phyloP scores from a whole-genome alignment of 139 green algal genomes.

The Pleodorina starrii region DNA sequence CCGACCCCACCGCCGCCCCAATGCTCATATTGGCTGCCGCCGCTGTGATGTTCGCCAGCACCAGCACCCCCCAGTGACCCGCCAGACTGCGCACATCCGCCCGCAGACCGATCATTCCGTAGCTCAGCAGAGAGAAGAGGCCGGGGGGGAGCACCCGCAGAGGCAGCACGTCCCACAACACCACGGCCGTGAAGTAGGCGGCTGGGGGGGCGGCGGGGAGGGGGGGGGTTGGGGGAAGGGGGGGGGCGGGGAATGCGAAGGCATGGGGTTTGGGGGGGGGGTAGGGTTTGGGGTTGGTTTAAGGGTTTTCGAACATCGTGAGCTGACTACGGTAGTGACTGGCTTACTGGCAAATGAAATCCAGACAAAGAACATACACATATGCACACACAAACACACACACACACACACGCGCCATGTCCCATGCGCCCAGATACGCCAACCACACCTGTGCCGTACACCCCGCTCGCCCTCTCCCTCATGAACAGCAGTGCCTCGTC shows the following conservation, averaged over 20 bases:
- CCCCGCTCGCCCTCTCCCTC: slow-evolving; percentile 75
- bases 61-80: slow-evolving; percentile 62
- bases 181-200: slow-evolving; percentile 76
- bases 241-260: background rate
- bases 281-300: too few relatives aligned
- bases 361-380: too few relatives aligned
- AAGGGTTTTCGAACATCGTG: too few relatives aligned
- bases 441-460: slow-evolving; percentile 66
- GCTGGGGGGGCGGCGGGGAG: background rate
- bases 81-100: slow-evolving; percentile 33
- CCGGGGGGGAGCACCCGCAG: slow-evolving; percentile 77
- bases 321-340: too few relatives aligned
- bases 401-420: too few relatives aligned
- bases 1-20: slow-evolving; percentile 69
- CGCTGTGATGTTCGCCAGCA: slow-evolving; percentile 74
- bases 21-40: slow-evolving; percentile 75
- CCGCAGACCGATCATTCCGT: slow-evolving; percentile 78
- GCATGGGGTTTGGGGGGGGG: too few relatives aligned
- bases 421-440: too few relatives aligned
- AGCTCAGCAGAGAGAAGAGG: slow-evolving; percentile 73
- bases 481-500: slow-evolving; percentile 81
- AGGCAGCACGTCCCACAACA: slow-evolving; percentile 81
- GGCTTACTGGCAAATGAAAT: too few relatives aligned
- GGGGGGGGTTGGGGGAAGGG: background rate
- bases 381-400: too few relatives aligned